Base-by-base conservation (phyloP, 768 basidiomycete genomes). In the Trametes cingulata region DNA sequence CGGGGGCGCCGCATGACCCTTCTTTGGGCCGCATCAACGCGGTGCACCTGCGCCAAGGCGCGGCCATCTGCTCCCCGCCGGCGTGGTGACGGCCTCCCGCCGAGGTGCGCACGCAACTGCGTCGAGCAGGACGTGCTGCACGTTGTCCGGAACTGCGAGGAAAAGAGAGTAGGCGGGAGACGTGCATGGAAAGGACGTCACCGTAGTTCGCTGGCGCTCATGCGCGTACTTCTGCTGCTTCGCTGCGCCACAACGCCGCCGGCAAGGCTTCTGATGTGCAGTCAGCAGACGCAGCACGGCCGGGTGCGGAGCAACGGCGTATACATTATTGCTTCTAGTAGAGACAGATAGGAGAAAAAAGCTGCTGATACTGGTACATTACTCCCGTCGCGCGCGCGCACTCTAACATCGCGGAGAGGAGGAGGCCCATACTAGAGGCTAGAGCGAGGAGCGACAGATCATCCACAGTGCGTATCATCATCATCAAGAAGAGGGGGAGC, bases 321-420 rank as follows among this genome's bases (percentile, higher is more conserved):
- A n/a, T 52, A 61, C 55, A 61, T 61, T 61, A 61, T 35, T 45
- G 42, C 49, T 61, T 61, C 55, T 61, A 56, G 48, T 52, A 49
- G 45, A 33, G 37, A 48, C 35, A 47, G 19, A 56, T 36, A 42
- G 37, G 39, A 15, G 35, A 25, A 56, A 37, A 56, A 61, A 8
- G 51, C 50, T 33, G 42, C 42, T 56, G 42, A 35, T 61, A 61
- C 60, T 61, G n/a, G 55, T 61, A 61, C 60, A 61, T 61, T 61
- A 61, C 54, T 54, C 60, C 55, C 48, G 24, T 50, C 52, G 49
- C 60, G 53, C 60, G 53, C 59, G 54, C 60, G 49, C 59, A 54
- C 59, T 54, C 48, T 42, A 46, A 19, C 48, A 49, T 47, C 52
- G 54, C 59, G 59, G 43, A 40, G 39, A 39, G 55, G 53, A 39